Conservation (phyloP, 192 early-diverging fungal species). For the Entomortierella parvispora region DNA sequence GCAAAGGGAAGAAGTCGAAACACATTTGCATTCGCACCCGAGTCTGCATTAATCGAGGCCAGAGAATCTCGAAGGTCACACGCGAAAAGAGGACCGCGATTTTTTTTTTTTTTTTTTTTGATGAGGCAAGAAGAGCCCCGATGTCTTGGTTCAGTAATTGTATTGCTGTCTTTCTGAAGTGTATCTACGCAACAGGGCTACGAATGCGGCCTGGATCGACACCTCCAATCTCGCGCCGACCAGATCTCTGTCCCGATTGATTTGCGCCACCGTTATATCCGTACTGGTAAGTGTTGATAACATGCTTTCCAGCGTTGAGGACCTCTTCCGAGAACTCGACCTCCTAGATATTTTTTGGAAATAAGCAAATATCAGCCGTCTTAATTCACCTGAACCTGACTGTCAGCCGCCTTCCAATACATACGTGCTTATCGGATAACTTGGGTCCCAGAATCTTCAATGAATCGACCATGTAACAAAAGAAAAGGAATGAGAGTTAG, state of each 20-base stretch:
- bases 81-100: neutral
- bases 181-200: neutral
- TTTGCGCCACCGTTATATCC: slow-evolving; percentile 58
- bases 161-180: no score
- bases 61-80: no score
- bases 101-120: no score
- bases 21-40: neutral
- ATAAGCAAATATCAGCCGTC: neutral
- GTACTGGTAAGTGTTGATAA: slow-evolving; percentile 63
- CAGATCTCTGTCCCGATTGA: slow-evolving; percentile 18
- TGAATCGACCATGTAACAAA: neutral
- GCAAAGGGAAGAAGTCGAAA: neutral
- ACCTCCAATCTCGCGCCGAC: slow-evolving; percentile 43
- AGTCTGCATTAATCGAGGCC: no score
- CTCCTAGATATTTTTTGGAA: slow-evolving; percentile 31
- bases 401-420: neutral
- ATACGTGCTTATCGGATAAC: slow-evolving; percentile 70
- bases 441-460: slow-evolving; percentile 74
- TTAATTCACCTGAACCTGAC: no score
- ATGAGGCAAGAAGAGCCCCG: neutral
- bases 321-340: slow-evolving; percentile 71
- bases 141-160: neutral
- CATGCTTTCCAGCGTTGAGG: slow-evolving; percentile 62
- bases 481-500: slow-evolving; percentile 6
- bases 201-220: slow-evolving; percentile 21